phyloP scores from a whole-genome alignment of 768 basidiomycete genomes.

The Trametes cingulata region DNA sequence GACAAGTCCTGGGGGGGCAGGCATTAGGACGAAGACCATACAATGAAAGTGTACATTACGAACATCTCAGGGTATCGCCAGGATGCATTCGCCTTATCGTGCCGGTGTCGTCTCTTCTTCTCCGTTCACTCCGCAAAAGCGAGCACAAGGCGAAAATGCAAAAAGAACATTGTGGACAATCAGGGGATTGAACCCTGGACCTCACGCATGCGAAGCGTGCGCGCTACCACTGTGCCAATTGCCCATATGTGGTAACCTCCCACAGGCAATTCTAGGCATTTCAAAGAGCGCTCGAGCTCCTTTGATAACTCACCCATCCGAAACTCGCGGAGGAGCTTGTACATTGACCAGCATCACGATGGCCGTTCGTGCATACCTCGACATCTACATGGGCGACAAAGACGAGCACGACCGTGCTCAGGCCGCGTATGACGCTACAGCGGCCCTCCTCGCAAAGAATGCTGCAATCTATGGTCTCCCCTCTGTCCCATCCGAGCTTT shows the following conservation, averaged over 20 bases:
- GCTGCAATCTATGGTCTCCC: constrained; percentile 46
- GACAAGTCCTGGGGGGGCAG: no score
- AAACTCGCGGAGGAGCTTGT: no score
- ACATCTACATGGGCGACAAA: constrained; percentile 44
- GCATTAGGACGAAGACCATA: no score
- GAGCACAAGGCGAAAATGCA: neutral
- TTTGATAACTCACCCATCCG: neutral
- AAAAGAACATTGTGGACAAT: constrained; percentile 27
- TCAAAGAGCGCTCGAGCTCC: no score
- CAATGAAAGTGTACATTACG: no score
- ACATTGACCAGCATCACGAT: neutral
- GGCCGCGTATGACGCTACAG: constrained; percentile 35
- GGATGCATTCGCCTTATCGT: no score
- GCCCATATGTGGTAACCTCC: no score
- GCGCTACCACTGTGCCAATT: constrained; percentile 40
- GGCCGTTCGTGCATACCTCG: constrained; percentile 34
- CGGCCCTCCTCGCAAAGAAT: constrained; percentile 38
- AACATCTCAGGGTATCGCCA: no score
- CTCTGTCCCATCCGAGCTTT: constrained; percentile 37
- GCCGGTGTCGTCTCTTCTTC: no score
- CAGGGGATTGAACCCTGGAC: constrained; percentile 35
- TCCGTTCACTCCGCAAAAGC: no score
- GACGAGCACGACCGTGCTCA: constrained; percentile 28
- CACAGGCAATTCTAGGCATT: no score
- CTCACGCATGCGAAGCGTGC: constrained; percentile 39